These are phyloP conservation scores for Taphrina wiesneri DNA, from an alignment of 1,139 yeast genomes.

Conservation along the genomic window DNA sequence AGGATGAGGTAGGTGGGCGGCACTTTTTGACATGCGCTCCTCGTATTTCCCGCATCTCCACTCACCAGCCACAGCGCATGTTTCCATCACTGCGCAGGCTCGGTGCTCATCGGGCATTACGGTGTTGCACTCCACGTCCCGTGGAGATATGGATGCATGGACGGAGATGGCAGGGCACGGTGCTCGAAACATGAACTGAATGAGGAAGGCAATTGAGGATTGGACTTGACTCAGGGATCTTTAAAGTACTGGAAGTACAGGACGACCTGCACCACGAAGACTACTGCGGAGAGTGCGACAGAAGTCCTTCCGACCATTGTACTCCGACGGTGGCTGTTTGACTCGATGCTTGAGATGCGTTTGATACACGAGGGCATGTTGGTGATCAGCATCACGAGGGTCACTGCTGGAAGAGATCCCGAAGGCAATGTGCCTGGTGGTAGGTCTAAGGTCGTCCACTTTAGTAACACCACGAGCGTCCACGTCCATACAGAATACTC, in stretches of 20 bases:
- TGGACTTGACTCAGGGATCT: too few relatives aligned
- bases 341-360: background rate
- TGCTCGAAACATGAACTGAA: too few relatives aligned
- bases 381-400: background rate
- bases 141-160: too few relatives aligned
- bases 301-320: background rate
- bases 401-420: background rate
- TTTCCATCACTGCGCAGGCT: too few relatives aligned
- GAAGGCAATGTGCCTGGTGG: background rate
- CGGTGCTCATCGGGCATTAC: too few relatives aligned
- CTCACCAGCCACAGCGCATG: background rate
- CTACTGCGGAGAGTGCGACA: background rate
- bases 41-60: background rate
- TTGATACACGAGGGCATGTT: background rate
- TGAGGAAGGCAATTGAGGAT: too few relatives aligned
- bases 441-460: background rate
- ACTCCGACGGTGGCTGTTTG: background rate
- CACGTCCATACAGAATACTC: background rate
- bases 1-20: background rate
- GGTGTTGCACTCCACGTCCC: too few relatives aligned
- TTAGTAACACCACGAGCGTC: background rate
- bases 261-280: background rate
- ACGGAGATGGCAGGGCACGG: too few relatives aligned
- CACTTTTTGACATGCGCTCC: conserved; percentile 1
- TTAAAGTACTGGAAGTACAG: background rate